These are phyloP conservation scores for Penicillium soppii DNA, from an alignment of 495 filamentous ascomycete genomes.

Conservation along the genomic window DNA sequence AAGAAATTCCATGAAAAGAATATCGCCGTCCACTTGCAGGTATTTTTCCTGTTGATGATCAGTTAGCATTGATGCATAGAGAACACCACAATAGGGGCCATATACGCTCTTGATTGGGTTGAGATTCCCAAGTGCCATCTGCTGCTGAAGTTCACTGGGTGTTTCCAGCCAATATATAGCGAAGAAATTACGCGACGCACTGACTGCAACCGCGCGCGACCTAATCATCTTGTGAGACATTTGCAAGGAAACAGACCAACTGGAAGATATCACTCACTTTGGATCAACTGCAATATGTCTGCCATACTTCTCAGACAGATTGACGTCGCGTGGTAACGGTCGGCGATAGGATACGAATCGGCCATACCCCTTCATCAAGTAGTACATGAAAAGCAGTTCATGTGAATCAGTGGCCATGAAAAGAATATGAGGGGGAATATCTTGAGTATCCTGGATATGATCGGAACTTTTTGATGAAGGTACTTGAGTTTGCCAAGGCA, in stretches of 20 bases:
- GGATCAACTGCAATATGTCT: slow-evolving; percentile 84
- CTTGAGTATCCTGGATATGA: slow-evolving; percentile 6
- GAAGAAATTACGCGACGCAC: slow-evolving; percentile 57
- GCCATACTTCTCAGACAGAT: slow-evolving; percentile 61
- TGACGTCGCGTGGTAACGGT: slow-evolving; percentile 55
- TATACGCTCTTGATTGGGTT: slow-evolving; percentile 39
- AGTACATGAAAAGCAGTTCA: slow-evolving; percentile 71
- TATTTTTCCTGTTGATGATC: slow-evolving; percentile 47
- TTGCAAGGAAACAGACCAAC: background rate
- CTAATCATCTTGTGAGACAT: slow-evolving; percentile 31
- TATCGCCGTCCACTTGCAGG: slow-evolving; percentile 65
- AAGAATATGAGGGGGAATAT: slow-evolving; percentile 73
- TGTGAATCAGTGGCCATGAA: slow-evolving; percentile 67
- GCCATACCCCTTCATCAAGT: slow-evolving; percentile 39
- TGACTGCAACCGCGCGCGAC: slow-evolving; percentile 64
- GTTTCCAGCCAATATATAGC: slow-evolving; percentile 52
- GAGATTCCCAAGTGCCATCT: slow-evolving; percentile 32
- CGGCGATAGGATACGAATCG: slow-evolving; percentile 61
- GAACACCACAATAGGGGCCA: background rate
- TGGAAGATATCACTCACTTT: slow-evolving; percentile 36
- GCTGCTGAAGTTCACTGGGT: slow-evolving; percentile 29
- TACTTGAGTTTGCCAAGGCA: slow-evolving; percentile 35
- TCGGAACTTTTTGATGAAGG: background rate
- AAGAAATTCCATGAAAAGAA: slow-evolving; percentile 86
- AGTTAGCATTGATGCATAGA: background rate